Base-by-base conservation (phyloP, 2,329 filamentous ascomycete species). In the Trichoderma pleuroti region DNA sequence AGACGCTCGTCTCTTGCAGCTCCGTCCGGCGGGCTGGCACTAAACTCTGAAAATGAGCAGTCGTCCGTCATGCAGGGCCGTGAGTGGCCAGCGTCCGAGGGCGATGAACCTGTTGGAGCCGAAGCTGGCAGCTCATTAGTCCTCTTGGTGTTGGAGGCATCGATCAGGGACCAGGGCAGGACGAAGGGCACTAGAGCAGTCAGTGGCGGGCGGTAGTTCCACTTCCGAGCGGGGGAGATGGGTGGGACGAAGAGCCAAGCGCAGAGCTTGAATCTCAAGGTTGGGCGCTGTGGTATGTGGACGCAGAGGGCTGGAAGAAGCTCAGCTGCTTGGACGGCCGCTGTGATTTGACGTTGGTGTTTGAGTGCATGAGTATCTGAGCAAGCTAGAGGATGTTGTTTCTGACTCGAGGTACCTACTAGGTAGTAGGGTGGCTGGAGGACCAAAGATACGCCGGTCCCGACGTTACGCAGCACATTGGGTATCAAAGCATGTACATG, bases 401-500 rank as follows among this genome's bases (percentile, higher is more conserved):
- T 32, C 28, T 34, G 54, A n/a, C 54, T 14, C 10, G 18, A 34
- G 28, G 28, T 7, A 61, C n/a, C n/a, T n/a, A n/a, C n/a, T n/a
- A n/a, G n/a, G n/a, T n/a, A n/a, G n/a, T n/a, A n/a, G 2, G 34
- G 42, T 28, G 24, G 46, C 18, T 54, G 49, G 28, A 26, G 24
- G 63, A 66, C 63, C 63, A 66, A 66, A 66, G 63, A 66, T 66
- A 28, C 5, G n/a, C 63, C 49, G 63, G 24, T 12, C 16, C 63
- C 63, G 63, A 66, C 24, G 34, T n/a, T n/a, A n/a, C n/a, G n/a
- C n/a, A n/a, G n/a, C n/a, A n/a, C n/a, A n/a, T n/a, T n/a, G n/a
- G n/a, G n/a, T 39, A 39, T 4, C 36, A 39, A 39, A 39, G n/a
- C n/a, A n/a, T n/a, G 36, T 39, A 18, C 18, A 7, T 42, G 21